Percentiles rank a stretch among this genome's conserved stretches.
Conservation (phyloP, 2,329 filamentous ascomycete species). For the Talaromyces sp. region DNA sequence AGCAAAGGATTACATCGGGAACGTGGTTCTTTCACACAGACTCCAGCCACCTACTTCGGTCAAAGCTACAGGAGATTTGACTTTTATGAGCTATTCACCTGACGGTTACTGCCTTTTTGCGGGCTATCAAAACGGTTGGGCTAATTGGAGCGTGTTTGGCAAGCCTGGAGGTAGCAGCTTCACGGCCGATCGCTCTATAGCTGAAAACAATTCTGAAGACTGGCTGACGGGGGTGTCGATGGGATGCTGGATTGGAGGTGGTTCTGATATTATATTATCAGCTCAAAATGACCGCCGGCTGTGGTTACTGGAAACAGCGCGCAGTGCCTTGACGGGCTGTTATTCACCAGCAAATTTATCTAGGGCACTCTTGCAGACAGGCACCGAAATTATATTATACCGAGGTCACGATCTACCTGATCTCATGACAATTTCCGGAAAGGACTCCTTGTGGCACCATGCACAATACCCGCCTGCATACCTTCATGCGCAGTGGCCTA, state of each 20-base stretch:
- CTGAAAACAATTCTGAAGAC: slow-evolving; percentile 68
- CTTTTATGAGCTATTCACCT: slow-evolving; percentile 79
- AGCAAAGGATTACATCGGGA: slow-evolving; percentile 88
- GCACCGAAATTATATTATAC: slow-evolving; percentile 85
- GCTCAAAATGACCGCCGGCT: slow-evolving; percentile 71
- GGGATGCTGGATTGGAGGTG: slow-evolving; percentile 83
- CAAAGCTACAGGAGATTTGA: slow-evolving; percentile 67
- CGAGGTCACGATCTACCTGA: slow-evolving; percentile 89
- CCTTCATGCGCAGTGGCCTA: slow-evolving; percentile 89
- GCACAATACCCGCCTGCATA: slow-evolving; percentile 82
- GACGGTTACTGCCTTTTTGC: slow-evolving; percentile 96
- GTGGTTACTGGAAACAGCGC: slow-evolving; percentile 87
- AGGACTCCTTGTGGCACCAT: slow-evolving; percentile 93
- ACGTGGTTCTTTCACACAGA: slow-evolving; percentile 82
- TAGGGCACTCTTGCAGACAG: slow-evolving; percentile 83
- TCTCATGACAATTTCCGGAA: slow-evolving; percentile 84
- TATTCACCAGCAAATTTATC: slow-evolving; percentile 90
- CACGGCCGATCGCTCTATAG: slow-evolving; percentile 63
- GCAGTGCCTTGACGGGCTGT: slow-evolving; percentile 88
- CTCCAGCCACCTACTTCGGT: slow-evolving; percentile 68
- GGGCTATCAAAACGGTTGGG: slow-evolving; percentile 90
- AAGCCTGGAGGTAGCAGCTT: slow-evolving; percentile 87
- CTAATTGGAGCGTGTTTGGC: slow-evolving; percentile 95
- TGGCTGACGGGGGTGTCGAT: slow-evolving; percentile 80
- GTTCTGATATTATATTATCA: slow-evolving; percentile 78